Conservation (phyloP, 345 rosid genomes). For the Eutrema heterophyllum region DNA sequence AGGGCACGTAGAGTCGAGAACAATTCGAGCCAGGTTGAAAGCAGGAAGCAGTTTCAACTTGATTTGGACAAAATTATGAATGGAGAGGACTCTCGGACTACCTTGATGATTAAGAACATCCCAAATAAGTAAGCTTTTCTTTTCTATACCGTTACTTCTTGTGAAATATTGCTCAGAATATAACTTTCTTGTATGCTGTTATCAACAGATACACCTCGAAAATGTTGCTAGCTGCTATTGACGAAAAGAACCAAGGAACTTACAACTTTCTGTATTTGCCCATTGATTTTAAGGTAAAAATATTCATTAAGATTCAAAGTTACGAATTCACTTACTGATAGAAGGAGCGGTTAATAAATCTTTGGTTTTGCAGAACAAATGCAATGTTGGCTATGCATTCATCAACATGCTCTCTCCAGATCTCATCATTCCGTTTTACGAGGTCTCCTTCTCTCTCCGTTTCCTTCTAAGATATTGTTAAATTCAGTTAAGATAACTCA, state of each 20-base stretch:
- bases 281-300: conserved; percentile 31
- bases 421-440: conserved; percentile 69
- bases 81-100: conserved; percentile 62
- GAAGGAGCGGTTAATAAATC: not conserved
- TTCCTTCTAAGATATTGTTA: not conserved
- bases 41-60: conserved; percentile 76
- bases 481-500: not conserved
- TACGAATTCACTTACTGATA: not conserved
- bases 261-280: conserved; percentile 36
- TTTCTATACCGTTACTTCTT: not conserved
- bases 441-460: conserved; percentile 37
- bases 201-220: conserved; percentile 33
- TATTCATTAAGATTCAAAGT: not conserved
- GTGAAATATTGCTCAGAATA: not conserved
- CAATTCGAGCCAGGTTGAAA: conserved; percentile 53
- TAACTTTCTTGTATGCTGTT: not conserved
- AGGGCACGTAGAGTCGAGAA: conserved; percentile 56
- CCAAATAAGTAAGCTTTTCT: conserved; percentile 50
- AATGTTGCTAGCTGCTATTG: conserved; percentile 26
- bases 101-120: conserved; percentile 62
- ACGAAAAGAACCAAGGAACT: conserved; percentile 26
- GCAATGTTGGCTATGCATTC: conserved; percentile 91
- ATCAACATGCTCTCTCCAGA: conserved; percentile 76
- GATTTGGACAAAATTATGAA: conserved; percentile 69
- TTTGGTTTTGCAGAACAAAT: conserved; percentile 59